These are phyloP conservation scores for Porphyra umbilicalis DNA, from an alignment of 31 red algal genomes.

Conservation along the genomic window DNA sequence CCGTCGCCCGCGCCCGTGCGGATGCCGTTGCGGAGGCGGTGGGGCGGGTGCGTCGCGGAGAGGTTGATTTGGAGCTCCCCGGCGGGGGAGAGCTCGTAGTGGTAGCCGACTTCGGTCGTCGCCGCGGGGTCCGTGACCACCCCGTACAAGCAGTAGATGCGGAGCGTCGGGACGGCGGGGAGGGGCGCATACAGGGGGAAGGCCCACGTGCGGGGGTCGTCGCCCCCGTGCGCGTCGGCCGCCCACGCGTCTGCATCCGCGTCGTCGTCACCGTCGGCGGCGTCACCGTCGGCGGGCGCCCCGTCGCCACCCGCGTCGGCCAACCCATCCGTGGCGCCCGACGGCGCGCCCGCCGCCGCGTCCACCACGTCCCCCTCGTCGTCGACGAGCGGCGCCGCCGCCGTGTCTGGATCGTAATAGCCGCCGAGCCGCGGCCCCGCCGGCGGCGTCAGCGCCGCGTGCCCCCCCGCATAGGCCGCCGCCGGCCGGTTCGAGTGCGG, in stretches of 20 bases:
- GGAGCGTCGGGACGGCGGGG: background rate
- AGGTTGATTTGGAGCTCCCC: background rate
- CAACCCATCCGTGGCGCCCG: background rate
- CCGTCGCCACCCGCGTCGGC: background rate
- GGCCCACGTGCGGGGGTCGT: background rate
- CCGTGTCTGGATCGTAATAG: background rate
- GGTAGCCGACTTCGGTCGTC: conserved; percentile 4
- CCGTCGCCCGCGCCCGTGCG: background rate
- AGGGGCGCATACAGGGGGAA: background rate
- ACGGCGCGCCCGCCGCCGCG: background rate
- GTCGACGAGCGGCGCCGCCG: background rate
- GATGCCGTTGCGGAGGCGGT: background rate
- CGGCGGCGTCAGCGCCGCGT: background rate
- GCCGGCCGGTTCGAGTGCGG: background rate
- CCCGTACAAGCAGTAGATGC: conserved; percentile 2
- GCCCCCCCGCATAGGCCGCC: background rate
- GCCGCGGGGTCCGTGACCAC: background rate
- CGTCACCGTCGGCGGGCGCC: background rate
- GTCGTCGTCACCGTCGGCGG: background rate
- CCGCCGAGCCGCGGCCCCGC: background rate
- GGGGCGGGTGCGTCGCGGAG: background rate
- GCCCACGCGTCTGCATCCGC: background rate
- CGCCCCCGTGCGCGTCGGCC: background rate
- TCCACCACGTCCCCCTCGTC: background rate
- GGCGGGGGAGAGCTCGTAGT: background rate